These are phyloP conservation scores for Flaveria sonorensis DNA, from an alignment of 129 eudicot genomes.

Conservation along the genomic window DNA sequence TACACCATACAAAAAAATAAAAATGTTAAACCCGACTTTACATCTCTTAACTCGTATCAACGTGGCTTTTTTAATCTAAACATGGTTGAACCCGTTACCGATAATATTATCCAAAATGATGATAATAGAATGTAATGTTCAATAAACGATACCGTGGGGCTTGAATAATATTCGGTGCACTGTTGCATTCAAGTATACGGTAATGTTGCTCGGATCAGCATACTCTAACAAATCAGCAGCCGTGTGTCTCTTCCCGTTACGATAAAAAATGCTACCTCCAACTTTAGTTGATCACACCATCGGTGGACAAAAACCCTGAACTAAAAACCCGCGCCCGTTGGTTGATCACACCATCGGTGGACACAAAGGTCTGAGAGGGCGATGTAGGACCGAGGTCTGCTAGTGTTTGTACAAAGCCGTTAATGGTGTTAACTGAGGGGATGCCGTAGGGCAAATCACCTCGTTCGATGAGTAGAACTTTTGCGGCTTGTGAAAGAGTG, in stretches of 20 bases:
- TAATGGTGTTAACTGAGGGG: conserved; percentile 50
- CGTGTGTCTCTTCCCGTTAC: conserved; percentile 63
- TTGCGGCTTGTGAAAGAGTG: conserved; percentile 60
- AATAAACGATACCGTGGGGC: conserved; percentile 36
- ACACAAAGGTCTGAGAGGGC: conserved; percentile 65
- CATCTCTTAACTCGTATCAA: too few species aligned
- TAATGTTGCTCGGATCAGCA: conserved; percentile 67
- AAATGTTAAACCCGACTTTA: too few species aligned
- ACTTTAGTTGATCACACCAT: conserved; percentile 84
- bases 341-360: conserved; percentile 84
- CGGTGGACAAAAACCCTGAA: too few species aligned
- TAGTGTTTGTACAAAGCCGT: conserved; percentile 47
- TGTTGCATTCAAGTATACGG: conserved; percentile 59
- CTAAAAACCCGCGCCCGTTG: too few species aligned
- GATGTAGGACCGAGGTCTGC: conserved; percentile 60
- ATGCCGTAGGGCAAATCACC: conserved; percentile 68
- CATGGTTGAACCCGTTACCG: too few species aligned
- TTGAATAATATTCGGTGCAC: conserved; percentile 58
- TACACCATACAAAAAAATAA: conserved; percentile 9
- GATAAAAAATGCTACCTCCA: conserved; percentile 76
- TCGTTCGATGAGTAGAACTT: conserved; percentile 67
- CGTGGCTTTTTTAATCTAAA: too few species aligned
- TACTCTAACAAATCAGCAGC: conserved; percentile 91
- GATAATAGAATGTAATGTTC: neutral
- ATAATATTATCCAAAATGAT: neutral